Conservation (phyloP, 2,329 filamentous ascomycete species). For the Ophiostoma montium region DNA sequence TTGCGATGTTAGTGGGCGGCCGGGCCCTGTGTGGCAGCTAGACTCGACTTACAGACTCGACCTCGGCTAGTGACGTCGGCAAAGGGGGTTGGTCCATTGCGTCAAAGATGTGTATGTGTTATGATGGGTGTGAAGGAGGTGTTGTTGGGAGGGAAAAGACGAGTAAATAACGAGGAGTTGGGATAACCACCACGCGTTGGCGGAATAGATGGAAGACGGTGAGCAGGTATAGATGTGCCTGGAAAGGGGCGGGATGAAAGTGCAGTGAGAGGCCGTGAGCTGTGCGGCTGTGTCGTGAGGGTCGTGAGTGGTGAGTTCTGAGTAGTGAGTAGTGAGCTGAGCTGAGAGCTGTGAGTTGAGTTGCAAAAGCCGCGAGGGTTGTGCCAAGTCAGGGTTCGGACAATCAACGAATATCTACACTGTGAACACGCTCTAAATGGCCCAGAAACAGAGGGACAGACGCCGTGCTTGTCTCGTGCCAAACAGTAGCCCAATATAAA, state of each 20-base stretch:
- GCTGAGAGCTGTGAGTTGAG: not conserved
- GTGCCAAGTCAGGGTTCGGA: not conserved
- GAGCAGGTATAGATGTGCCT: not conserved
- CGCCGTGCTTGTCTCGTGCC: too few relatives aligned
- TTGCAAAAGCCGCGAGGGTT: too few relatives aligned
- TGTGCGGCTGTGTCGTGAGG: too few relatives aligned
- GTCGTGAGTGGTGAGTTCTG: not conserved
- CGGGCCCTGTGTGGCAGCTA: not conserved
- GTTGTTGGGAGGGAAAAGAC: not conserved
- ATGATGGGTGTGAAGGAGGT: not conserved
- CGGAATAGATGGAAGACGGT: too few relatives aligned
- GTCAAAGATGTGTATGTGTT: not conserved
- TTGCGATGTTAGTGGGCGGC: not conserved
- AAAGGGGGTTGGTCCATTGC: conserved; percentile 12
- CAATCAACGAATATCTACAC: not conserved
- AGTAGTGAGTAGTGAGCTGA: too few relatives aligned
- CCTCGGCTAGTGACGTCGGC: conserved; percentile 22
- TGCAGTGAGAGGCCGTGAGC: too few relatives aligned
- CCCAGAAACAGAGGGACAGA: not conserved
- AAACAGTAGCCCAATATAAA: not conserved
- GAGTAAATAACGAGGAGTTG: too few relatives aligned
- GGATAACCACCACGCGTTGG: too few relatives aligned
- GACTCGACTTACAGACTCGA: conserved; percentile 19
- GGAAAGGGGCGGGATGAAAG: too few relatives aligned
- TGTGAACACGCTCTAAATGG: not conserved